Evolutionary conservation across 129 eudicot species (phyloP).

Genomic region (Pseudognaphalium luteoalbum): DNA sequence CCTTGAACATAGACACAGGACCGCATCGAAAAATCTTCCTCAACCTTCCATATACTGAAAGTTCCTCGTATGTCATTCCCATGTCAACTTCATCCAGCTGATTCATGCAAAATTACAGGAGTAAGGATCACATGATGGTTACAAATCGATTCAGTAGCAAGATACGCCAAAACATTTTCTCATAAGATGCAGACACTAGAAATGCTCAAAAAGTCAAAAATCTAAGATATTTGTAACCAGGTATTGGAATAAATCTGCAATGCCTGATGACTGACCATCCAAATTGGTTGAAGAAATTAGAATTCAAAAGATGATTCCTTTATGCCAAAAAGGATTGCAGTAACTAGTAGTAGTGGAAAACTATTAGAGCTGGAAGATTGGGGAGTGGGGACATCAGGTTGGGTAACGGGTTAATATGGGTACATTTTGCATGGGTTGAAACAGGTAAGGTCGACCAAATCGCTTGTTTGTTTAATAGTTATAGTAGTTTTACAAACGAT

Average conservation of each 20-base stretch:
- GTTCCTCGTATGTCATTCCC: constrained; percentile 98
- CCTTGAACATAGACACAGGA: constrained; percentile 97
- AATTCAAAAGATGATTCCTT: not conserved
- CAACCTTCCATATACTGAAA: constrained; percentile 87
- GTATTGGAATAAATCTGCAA: not conserved
- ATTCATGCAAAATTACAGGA: constrained; percentile 20
- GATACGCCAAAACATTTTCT: not conserved
- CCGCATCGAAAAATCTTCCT: constrained; percentile 94
- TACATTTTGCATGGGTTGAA: not conserved
- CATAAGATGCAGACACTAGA: not conserved
- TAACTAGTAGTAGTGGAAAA: not conserved
- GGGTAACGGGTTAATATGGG: not conserved
- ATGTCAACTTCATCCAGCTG: constrained; percentile 98
- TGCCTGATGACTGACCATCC: not conserved
- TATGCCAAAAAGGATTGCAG: not conserved
- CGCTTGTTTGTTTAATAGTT: not conserved
- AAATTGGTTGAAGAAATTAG: not conserved
- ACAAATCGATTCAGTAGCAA: not conserved
- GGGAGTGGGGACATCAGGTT: not conserved
- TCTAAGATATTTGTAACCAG: not conserved
- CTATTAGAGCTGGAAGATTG: not conserved
- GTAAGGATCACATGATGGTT: not conserved
- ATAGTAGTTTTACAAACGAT: not conserved
- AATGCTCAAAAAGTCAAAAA: not conserved
- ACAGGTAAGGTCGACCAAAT: not conserved